These are phyloP conservation scores for Syzygium grande DNA, from an alignment of 345 rosid genomes.

Conservation along the genomic window DNA sequence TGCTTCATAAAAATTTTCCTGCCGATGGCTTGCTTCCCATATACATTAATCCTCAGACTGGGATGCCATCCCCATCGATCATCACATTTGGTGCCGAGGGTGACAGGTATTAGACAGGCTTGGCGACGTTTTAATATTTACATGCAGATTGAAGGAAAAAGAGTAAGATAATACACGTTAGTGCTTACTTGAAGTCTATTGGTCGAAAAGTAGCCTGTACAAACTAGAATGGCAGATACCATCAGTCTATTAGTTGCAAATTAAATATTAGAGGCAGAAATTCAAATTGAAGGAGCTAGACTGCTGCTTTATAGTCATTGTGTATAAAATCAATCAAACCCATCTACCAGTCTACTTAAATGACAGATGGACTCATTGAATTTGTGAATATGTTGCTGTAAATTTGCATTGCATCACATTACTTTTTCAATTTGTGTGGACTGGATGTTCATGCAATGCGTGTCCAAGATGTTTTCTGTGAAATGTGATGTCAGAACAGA, in stretches of 20 bases:
- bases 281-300: neutral
- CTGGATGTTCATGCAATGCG: neutral
- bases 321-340: neutral
- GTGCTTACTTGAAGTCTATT: neutral
- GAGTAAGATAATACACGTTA: neutral
- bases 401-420: neutral
- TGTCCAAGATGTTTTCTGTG: neutral
- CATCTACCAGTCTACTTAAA: neutral
- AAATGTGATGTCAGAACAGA: neutral
- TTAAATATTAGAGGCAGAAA: neutral
- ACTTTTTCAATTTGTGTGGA: neutral
- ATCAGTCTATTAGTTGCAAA: neutral
- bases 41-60: conserved; percentile 60
- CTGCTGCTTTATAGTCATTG: neutral
- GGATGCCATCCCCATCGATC: conserved; percentile 42
- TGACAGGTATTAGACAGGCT: conserved; percentile 53
- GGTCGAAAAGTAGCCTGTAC: neutral
- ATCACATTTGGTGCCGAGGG: conserved; percentile 98
- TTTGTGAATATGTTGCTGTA: neutral
- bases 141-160: neutral
- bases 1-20: conserved; percentile 62
- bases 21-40: conserved; percentile 92
- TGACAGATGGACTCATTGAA: neutral
- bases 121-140: neutral
- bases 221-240: neutral